These are phyloP conservation scores for Pseudomicrostroma phylloplanum DNA, from an alignment of 1,284 basidiomycete genomes.

Conservation along the genomic window DNA sequence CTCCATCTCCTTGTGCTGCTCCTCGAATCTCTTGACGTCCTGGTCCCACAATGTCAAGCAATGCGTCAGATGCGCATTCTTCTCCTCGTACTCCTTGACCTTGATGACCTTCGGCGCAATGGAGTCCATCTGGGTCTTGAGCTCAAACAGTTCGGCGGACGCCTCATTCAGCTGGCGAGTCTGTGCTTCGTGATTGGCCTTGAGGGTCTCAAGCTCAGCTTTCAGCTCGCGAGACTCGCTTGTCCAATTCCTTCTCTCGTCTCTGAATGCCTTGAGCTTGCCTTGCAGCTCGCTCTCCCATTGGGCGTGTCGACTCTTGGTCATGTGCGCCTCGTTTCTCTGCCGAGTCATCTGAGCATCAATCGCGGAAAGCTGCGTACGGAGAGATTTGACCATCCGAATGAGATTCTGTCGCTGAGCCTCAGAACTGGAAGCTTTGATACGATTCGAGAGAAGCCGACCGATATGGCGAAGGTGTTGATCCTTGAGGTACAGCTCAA, in stretches of 20 bases:
- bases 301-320: conserved; percentile 33
- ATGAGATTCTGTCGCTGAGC: conserved; percentile 49
- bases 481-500: conserved; percentile 50
- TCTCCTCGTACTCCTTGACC: conserved; percentile 30
- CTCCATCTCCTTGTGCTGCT: conserved; percentile 40
- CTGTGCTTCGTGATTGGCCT: conserved; percentile 19
- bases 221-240: conserved; percentile 31
- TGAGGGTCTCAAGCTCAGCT: conserved; percentile 27
- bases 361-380: conserved; percentile 22
- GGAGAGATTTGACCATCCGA: conserved; percentile 32
- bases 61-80: conserved; percentile 26
- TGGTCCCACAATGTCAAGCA: conserved; percentile 38
- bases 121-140: conserved; percentile 24
- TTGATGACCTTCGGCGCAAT: conserved; percentile 28
- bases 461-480: conserved; percentile 50
- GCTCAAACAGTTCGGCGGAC: conserved; percentile 35
- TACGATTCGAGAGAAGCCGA: conserved; percentile 46
- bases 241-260: conserved; percentile 41
- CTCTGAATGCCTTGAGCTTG: conserved; percentile 43
- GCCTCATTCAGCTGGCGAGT: conserved; percentile 27
- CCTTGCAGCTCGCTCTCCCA: conserved; percentile 45
- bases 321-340: conserved; percentile 29
- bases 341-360: conserved; percentile 26
- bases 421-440: conserved; percentile 41
- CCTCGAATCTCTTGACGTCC: conserved; percentile 36